These are phyloP conservation scores for Petunia axillaris DNA, from an alignment of 257 asterid species.

Conservation along the genomic window DNA sequence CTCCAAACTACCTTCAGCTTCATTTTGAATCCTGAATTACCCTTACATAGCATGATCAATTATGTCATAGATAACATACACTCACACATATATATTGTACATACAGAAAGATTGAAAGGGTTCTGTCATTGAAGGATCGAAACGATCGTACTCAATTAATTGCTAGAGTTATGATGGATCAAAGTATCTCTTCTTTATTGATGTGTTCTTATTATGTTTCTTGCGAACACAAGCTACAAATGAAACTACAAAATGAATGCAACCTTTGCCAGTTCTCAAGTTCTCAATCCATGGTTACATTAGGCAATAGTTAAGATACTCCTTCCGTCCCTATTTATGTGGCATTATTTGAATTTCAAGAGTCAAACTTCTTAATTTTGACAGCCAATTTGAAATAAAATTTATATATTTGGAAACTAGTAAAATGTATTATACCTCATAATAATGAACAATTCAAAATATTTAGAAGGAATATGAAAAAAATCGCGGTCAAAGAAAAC, in stretches of 20 bases:
- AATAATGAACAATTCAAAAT: too few relatives aligned
- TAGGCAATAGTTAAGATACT: not conserved
- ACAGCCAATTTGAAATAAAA: too few relatives aligned
- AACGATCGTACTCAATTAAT: not conserved
- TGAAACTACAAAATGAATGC: not conserved
- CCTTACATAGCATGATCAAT: not conserved
- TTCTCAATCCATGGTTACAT: not conserved
- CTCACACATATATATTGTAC: too few relatives aligned
- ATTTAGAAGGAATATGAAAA: too few relatives aligned
- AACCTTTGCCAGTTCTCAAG: not conserved
- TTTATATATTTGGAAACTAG: too few relatives aligned
- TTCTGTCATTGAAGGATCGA: not conserved
- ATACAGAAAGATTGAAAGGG: not conserved
- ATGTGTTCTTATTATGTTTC: not conserved
- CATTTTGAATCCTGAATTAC: conserved; percentile 39
- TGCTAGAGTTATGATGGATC: not conserved
- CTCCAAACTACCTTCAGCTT: conserved; percentile 66
- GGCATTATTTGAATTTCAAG: too few relatives aligned
- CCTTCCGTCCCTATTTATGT: not conserved
- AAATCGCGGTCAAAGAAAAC: too few relatives aligned
- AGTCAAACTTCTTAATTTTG: too few relatives aligned
- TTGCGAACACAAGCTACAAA: not conserved
- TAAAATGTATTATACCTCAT: too few relatives aligned
- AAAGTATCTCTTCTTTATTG: not conserved
- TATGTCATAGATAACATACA: not conserved